Percentiles rank a stretch among this genome's conserved stretches.
Evolutionary conservation across 2,329 filamentous ascomycete species (phyloP).

Genomic region (Alternaria gansuensis): DNA sequence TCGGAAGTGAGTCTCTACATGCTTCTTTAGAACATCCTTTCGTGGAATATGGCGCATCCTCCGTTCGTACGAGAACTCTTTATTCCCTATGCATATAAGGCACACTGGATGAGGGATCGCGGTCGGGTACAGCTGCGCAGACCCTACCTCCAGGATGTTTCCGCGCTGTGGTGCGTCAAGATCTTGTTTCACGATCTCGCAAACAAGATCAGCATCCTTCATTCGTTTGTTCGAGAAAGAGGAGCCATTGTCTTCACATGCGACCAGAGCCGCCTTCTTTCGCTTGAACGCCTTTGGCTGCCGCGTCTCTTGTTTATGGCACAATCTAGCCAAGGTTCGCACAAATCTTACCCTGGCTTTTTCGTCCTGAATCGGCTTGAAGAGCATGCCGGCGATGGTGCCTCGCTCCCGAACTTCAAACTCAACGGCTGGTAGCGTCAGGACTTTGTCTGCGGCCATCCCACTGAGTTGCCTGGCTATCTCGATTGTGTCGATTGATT

Average conservation of each 20-base stretch:
- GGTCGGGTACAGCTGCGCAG: too few species aligned
- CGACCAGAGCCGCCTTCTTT: conserved; percentile 9
- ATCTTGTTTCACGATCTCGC: too few species aligned
- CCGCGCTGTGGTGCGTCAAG: too few species aligned
- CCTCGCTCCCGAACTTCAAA: conserved; percentile 30
- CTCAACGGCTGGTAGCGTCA: conserved; percentile 23
- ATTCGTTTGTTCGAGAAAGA: conserved; percentile 15
- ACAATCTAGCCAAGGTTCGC: conserved; percentile 23
- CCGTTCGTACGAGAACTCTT: too few species aligned
- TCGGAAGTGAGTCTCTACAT: too few species aligned
- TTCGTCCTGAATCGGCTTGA: conserved; percentile 28
- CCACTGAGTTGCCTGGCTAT: conserved; percentile 31
- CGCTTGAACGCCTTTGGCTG: conserved; percentile 23
- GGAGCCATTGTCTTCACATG: conserved; percentile 13
- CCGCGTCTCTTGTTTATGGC: conserved; percentile 25
- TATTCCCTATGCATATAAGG: too few species aligned
- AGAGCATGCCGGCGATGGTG: conserved; percentile 28
- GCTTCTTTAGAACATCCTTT: too few species aligned
- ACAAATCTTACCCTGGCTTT: conserved; percentile 25
- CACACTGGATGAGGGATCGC: too few species aligned
- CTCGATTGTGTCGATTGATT: conserved; percentile 28
- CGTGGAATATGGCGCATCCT: too few species aligned
- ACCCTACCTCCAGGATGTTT: too few species aligned
- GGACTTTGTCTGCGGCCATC: conserved; percentile 23
- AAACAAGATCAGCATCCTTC: too few species aligned